Base-by-base conservation (phyloP, 2,329 filamentous ascomycete genomes). In the Stromatinia cepivora region DNA sequence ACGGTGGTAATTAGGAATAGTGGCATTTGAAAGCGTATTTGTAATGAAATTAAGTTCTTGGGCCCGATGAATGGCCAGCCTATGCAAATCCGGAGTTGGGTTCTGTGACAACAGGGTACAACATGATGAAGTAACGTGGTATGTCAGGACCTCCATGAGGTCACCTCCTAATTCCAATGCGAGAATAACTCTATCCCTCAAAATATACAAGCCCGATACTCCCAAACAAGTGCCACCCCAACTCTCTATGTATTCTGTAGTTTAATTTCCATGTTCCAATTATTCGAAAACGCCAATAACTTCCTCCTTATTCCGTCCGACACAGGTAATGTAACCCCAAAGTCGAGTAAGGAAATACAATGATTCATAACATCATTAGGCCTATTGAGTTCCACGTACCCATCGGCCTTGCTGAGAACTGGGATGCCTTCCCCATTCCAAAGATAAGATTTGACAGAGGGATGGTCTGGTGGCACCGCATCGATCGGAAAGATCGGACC, bases 251-350 rank as follows among this genome's bases (percentile, higher is more conserved):
- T 64, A 10, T 70, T 28, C 73, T 70, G 31, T 66, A 66, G 39
- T 72, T 70, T 58, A 72, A 75, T 64, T 17, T 64, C 66, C 36
- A 64, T 68, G n/a, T 74, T 74, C 79, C 78, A 80, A 57, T 73
- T 78, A 36, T 71, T 71, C 50, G 74, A 70, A 53, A 80, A 73
- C 7, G 80, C 81, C 70, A 84, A 82, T 34, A 87, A 79, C 77
- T 87, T 87, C 68, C 81, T 80, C 53, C 82, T 81, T 70, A 87
- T 84, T 11, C 85, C 85, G 72, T 87, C 85, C 9, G 83, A 83
- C 72, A 87, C 83, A 31, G 84, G 81, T 58, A 82, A 84, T 46
- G 83, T 79, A 20, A 82, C 78, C 45, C 85, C 85, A 70, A 85
- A 83, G 59, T 85, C 83, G 66, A 87, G 80, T 57, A 86, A 78